Evolutionary conservation across 495 filamentous ascomycete genomes (phyloP).

Genomic region (Penicillium waksmanii): DNA sequence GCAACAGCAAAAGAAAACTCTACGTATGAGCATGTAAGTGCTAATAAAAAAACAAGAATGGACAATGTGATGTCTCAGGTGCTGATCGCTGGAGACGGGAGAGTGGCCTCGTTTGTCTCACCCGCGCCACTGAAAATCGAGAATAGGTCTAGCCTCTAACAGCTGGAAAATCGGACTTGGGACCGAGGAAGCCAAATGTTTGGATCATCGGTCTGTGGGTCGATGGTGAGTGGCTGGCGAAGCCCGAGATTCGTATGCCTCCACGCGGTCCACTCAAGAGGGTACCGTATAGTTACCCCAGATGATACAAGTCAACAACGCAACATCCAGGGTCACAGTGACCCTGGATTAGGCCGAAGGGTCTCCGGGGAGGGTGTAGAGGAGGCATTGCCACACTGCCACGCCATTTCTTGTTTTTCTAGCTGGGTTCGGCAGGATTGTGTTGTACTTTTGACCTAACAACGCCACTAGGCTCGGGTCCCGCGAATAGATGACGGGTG

Average conservation of each 20-base stretch:
- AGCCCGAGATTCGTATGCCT: slow-evolving; percentile 21
- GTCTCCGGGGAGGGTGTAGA: background rate
- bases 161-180: background rate
- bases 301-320: slow-evolving; percentile 3
- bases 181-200: slow-evolving; percentile 5
- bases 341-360: no score
- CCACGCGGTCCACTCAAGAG: slow-evolving; percentile 27
- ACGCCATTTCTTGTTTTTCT: background rate
- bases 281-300: background rate
- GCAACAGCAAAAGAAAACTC: no score
- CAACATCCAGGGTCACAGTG: slow-evolving; percentile 1
- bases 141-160: slow-evolving; percentile 1
- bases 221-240: slow-evolving; percentile 6
- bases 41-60: background rate
- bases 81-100: background rate
- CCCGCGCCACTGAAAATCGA: slow-evolving; percentile 12
- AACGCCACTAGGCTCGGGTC: background rate
- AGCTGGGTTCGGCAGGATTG: background rate
- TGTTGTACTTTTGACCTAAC: background rate
- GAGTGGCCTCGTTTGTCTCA: slow-evolving; percentile 10
- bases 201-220: slow-evolving; percentile 4
- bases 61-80: slow-evolving; percentile 17
- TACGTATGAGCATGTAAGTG: background rate
- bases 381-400: background rate
- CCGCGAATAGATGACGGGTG: slow-evolving; percentile 6